These are phyloP conservation scores for Phytophthora aleatoria DNA, from an alignment of 352 stramenopile genomes.

Conservation along the genomic window DNA sequence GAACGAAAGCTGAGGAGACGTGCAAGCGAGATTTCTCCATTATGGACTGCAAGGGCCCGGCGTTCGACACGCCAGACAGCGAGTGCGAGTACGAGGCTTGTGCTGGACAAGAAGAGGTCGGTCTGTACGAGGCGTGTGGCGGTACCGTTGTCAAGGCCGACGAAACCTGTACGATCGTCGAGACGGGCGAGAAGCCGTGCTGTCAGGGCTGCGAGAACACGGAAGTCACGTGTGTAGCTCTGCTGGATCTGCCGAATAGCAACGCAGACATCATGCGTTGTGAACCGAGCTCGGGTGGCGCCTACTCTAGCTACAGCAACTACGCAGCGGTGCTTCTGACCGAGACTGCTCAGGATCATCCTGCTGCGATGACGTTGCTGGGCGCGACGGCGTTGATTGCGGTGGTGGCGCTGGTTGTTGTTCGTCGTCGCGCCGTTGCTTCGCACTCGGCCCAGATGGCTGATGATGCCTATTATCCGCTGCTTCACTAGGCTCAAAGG, in stretches of 20 bases:
- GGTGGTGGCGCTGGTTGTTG: slow-evolving; percentile 60
- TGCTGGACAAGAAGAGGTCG: slow-evolving; percentile 28
- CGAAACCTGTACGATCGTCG: slow-evolving; percentile 29
- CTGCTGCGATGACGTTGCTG: slow-evolving; percentile 37
- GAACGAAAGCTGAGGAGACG: slow-evolving; percentile 23
- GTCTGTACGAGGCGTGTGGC: slow-evolving; percentile 56
- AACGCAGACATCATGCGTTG: slow-evolving; percentile 59
- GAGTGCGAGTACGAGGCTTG: slow-evolving; percentile 49
- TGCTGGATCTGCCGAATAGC: slow-evolving; percentile 48
- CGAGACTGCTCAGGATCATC: slow-evolving; percentile 36
- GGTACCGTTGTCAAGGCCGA: slow-evolving; percentile 35
- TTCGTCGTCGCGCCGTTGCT: slow-evolving; percentile 34
- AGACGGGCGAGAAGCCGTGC: slow-evolving; percentile 39
- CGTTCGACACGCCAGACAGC: slow-evolving; percentile 48
- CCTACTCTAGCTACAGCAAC: slow-evolving; percentile 28
- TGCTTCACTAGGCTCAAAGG: slow-evolving; percentile 46
- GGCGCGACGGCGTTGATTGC: slow-evolving; percentile 46
- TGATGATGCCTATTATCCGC: slow-evolving; percentile 67
- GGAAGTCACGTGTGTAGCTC: slow-evolving; percentile 42
- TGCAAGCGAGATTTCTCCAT: slow-evolving; percentile 56
- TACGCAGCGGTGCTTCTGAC: slow-evolving; percentile 27
- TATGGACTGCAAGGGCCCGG: slow-evolving; percentile 59
- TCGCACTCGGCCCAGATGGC: slow-evolving; percentile 15
- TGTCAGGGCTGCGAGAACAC: slow-evolving; percentile 46
- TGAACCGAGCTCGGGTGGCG: slow-evolving; percentile 28